phyloP scores from a whole-genome alignment of 805 yeast species.

The Candida nonsorbophila region DNA sequence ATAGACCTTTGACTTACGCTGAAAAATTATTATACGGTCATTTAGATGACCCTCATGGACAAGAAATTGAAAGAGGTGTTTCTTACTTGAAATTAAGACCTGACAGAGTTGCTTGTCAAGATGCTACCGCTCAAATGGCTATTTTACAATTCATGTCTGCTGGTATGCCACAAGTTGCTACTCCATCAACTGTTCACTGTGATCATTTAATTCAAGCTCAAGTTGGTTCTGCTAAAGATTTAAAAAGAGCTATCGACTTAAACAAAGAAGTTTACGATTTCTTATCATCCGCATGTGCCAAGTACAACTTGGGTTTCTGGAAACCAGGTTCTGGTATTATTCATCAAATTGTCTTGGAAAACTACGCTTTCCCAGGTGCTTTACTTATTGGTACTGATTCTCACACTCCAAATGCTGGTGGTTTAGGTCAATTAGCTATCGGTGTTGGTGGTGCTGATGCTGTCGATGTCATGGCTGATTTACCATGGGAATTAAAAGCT shows the following conservation, averaged over 20 bases:
- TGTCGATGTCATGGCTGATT: conserved; percentile 90
- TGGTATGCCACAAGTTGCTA: conserved; percentile 85
- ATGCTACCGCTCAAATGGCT: conserved; percentile 99
- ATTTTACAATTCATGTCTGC: conserved; percentile 94
- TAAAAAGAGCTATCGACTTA: conserved; percentile 78
- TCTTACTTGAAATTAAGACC: conserved; percentile 93
- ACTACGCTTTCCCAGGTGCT: conserved; percentile 96
- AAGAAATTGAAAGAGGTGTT: conserved; percentile 79
- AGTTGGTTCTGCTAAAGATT: conserved; percentile 81
- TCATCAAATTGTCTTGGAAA: conserved; percentile 94
- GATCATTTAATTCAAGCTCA: conserved; percentile 97
- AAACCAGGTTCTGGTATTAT: conserved; percentile 98
- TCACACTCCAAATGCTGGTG: conserved; percentile 98
- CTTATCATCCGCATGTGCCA: conserved; percentile 83
- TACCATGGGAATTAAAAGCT: conserved; percentile 97
- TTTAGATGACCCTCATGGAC: conserved; percentile 86
- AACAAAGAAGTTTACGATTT: conserved; percentile 95
- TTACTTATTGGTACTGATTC: conserved; percentile 96
- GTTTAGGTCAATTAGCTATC: conserved; percentile 94
- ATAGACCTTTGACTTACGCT: conserved; percentile 89
- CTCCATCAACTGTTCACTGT: conserved; percentile 95
- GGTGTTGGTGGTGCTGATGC: conserved; percentile 99
- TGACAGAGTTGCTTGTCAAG: conserved; percentile 98
- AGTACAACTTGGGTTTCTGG: conserved; percentile 98
- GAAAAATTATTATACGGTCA: conserved; percentile 95